Percentiles rank a stretch among this genome's conserved stretches.
phyloP scores from a whole-genome alignment of 2,329 filamentous ascomycete genomes.

The Stachybotrys elegans region DNA sequence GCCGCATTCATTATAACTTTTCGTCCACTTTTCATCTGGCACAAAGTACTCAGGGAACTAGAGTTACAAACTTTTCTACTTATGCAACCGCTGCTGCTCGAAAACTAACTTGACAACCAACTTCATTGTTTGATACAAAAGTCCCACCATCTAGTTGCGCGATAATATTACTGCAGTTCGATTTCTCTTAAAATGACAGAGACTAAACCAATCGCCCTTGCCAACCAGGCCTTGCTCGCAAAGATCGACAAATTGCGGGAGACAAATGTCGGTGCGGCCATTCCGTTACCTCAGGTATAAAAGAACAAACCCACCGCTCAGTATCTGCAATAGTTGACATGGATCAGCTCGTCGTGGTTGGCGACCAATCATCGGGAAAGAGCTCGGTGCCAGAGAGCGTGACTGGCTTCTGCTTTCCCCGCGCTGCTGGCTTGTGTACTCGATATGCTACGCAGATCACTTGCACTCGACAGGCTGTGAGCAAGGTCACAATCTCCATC shows the following conservation, averaged over 20 bases:
- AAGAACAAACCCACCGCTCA: not conserved
- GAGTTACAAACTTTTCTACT: too few relatives aligned
- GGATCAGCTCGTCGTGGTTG: not conserved
- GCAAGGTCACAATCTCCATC: not conserved
- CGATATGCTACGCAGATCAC: not conserved
- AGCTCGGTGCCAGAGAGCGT: not conserved
- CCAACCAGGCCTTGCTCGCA: not conserved
- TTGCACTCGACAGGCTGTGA: not conserved
- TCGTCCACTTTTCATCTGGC: too few relatives aligned
- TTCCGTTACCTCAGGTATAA: not conserved
- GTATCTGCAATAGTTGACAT: not conserved
- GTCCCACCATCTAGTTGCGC: too few relatives aligned
- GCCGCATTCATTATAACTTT: too few relatives aligned
- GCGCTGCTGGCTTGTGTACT: slow-evolving; percentile 1
- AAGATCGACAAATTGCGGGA: not conserved
- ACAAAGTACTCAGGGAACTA: too few relatives aligned
- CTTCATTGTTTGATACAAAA: too few relatives aligned
- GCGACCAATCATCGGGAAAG: not conserved
- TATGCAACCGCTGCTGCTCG: too few relatives aligned
- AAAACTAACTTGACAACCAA: too few relatives aligned
- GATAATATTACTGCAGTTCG: too few relatives aligned
- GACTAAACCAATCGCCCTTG: not conserved
- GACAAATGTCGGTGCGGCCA: not conserved
- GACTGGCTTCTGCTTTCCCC: slow-evolving; percentile 17
- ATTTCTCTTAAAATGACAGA: not conserved